A percentile compares a stretch with the other conserved stretches of the same genome.
phyloP scores from a whole-genome alignment of 495 filamentous ascomycete species.

The Friedmanniomyces endolithicus region DNA sequence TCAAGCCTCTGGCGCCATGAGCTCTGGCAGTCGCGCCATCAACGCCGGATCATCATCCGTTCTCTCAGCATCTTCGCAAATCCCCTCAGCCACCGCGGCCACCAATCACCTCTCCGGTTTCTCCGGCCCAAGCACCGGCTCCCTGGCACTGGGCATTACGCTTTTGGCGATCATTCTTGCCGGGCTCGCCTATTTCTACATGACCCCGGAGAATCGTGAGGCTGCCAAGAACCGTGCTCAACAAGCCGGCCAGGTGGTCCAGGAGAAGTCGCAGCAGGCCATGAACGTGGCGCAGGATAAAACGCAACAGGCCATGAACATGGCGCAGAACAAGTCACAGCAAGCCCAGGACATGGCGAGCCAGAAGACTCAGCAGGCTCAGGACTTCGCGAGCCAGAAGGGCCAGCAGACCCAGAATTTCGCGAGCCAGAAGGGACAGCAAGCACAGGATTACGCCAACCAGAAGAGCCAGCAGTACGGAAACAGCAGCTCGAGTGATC shows the following conservation, averaged over 20 bases:
- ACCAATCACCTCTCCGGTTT: not conserved
- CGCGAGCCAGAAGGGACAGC: no score
- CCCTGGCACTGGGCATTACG: not conserved
- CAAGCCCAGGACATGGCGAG: not conserved
- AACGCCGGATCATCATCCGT: not conserved
- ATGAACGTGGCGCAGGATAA: not conserved
- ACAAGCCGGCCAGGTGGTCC: not conserved
- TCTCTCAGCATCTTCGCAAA: not conserved
- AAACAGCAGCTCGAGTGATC: not conserved
- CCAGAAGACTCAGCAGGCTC: no score
- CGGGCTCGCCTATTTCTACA: not conserved
- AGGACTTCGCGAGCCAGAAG: not conserved
- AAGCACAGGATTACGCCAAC: not conserved
- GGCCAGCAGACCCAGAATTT: not conserved
- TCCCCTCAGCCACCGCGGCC: not conserved
- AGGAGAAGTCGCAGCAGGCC: not conserved
- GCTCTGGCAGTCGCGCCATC: not conserved
- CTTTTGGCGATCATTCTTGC: not conserved
- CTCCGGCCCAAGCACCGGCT: not conserved
- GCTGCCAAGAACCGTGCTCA: not conserved
- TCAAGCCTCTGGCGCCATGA: not conserved
- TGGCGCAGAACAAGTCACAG: not conserved
- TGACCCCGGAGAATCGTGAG: not conserved
- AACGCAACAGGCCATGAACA: not conserved
- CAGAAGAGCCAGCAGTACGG: not conserved